Evolutionary conservation across 768 basidiomycete species (phyloP).

Genomic region (Boletus insuetus): DNA sequence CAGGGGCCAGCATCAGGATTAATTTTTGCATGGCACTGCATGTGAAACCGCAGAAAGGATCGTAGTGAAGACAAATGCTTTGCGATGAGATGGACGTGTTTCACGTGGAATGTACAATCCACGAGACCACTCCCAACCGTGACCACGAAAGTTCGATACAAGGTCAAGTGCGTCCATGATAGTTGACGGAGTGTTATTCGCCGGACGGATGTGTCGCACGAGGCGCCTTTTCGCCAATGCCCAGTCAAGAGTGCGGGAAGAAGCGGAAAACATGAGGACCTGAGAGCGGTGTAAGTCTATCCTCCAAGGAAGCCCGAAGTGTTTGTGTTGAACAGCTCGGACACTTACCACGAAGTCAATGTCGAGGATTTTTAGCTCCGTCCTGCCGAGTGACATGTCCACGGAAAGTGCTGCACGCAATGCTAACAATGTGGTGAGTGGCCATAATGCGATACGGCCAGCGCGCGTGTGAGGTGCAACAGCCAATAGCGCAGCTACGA

Average conservation of each 20-base stretch:
- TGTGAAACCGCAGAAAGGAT: background rate
- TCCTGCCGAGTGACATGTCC: background rate
- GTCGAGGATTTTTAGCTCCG: background rate
- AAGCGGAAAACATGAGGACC: background rate
- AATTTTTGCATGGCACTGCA: background rate
- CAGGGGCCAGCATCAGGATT: background rate
- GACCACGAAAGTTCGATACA: background rate
- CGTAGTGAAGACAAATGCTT: background rate
- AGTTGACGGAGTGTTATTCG: background rate
- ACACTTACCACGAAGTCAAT: background rate
- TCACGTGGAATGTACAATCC: background rate
- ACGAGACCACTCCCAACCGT: constrained; percentile 1
- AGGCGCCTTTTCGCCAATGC: background rate
- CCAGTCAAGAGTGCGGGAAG: background rate
- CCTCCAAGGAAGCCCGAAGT: background rate
- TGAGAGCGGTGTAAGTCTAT: background rate
- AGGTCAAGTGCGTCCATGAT: background rate
- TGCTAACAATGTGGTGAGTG: background rate
- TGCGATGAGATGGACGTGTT: background rate
- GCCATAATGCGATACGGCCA: background rate
- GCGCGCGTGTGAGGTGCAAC: background rate
- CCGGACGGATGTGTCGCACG: background rate
- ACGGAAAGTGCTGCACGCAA: background rate
- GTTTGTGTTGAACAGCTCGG: background rate
- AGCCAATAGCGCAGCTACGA: background rate